phyloP scores from a whole-genome alignment of 2,329 filamentous ascomycete genomes.

The Thielaviopsis euricoi region DNA sequence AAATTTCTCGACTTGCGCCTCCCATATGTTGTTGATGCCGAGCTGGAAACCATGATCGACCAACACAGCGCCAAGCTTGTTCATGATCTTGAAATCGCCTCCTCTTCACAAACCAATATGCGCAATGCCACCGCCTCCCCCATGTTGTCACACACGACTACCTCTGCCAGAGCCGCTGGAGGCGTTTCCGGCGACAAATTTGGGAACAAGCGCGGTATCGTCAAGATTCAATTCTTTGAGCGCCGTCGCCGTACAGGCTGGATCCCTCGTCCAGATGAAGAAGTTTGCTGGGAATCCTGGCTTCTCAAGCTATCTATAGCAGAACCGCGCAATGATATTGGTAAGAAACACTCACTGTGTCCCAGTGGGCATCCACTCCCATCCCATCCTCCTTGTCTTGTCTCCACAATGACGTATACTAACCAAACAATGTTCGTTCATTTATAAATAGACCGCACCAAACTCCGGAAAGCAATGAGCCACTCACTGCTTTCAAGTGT shows the following conservation, averaged over 20 bases:
- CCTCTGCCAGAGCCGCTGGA: conserved; percentile 6
- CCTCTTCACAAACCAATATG: conserved; percentile 13
- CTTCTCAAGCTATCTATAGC: conserved; percentile 85
- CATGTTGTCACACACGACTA: conserved; percentile 5
- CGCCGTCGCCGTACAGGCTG: conserved; percentile 71
- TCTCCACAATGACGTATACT: neutral
- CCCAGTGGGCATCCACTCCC: neutral
- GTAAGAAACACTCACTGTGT: conserved; percentile 38
- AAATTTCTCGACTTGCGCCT: conserved; percentile 84
- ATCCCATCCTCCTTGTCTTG: too few relatives aligned
- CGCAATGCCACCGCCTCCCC: conserved; percentile 8
- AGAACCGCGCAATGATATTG: conserved; percentile 73
- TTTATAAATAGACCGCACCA: conserved; percentile 50
- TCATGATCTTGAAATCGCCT: conserved; percentile 6
- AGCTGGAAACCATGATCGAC: conserved; percentile 87
- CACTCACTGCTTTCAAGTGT: conserved; percentile 73
- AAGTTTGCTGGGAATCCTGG: conserved; percentile 96
- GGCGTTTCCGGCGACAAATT: conserved; percentile 11
- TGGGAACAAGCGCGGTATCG: conserved; percentile 54
- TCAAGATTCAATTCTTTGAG: conserved; percentile 88
- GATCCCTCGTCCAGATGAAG: conserved; percentile 69
- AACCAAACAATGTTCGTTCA: neutral
- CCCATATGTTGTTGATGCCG: conserved; percentile 74
- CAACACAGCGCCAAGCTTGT: conserved; percentile 58
- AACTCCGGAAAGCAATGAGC: conserved; percentile 82